Conservation (phyloP, 2,329 filamentous ascomycete genomes). For the Penicillium sp. region DNA sequence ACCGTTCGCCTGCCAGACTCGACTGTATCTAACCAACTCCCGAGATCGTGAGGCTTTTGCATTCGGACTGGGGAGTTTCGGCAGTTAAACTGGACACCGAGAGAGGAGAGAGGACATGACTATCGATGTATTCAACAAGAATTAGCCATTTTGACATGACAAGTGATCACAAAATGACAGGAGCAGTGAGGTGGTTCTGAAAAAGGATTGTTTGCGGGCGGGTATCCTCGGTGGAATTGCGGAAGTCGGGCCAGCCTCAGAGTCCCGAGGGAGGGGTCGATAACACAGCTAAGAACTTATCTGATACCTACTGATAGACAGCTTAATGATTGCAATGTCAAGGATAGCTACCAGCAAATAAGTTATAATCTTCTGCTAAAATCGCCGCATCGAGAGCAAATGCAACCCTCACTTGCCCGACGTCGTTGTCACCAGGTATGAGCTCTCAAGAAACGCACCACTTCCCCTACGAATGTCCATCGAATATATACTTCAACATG, state of each 20-base stretch:
- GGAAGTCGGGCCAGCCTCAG: constrained; percentile 12
- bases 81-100: constrained; percentile 16
- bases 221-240: constrained; percentile 25
- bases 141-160: not conserved
- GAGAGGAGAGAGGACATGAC: not conserved
- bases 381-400: too few relatives aligned
- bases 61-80: constrained; percentile 1
- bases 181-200: not conserved
- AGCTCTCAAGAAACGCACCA: too few relatives aligned
- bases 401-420: not conserved
- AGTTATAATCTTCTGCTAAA: too few relatives aligned
- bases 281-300: not conserved
- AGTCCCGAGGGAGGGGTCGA: constrained; percentile 18
- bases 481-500: too few relatives aligned
- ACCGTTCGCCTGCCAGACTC: not conserved
- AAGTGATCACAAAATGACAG: not conserved
- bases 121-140: not conserved
- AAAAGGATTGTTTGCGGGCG: constrained; percentile 2
- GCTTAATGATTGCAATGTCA: not conserved
- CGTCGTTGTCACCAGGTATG: too few relatives aligned
- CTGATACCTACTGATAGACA: not conserved
- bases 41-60: not conserved
- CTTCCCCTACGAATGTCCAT: too few relatives aligned
- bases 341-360: too few relatives aligned
- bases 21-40: not conserved